Base-by-base conservation (phyloP, 805 yeast genomes). In the Yamadazyma akitaensis region DNA sequence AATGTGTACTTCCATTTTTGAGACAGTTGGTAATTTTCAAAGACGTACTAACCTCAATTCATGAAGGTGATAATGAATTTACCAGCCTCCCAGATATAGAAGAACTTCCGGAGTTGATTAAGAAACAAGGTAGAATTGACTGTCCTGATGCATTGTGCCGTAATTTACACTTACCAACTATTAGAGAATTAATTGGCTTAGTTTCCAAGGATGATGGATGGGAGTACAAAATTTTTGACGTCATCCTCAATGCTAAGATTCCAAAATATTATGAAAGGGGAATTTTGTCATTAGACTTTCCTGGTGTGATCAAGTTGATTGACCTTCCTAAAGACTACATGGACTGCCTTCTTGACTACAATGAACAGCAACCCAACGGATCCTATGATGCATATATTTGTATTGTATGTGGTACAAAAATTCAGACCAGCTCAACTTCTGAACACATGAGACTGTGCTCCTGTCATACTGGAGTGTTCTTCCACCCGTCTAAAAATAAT, bases 261-360 rank as follows among this genome's bases (percentile, higher is more conserved):
- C 66, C 66, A 3, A 60, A 56, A 33, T 55, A 52, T 35, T 34
- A 49, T 17, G 59, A 54, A 25, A 11, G 14, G 7, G 67, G 65
- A 7, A 53, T 61, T 13, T 53, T 65, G 25, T 35, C 57, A 2
- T 46, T 75, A 21, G 82, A 76, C 19, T 80, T 72, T 51, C 84
- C 88, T 5, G 82, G 83, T 11, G 70, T 74, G 6, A 65, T 80
- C 1, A 76, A 75, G 43, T 63, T 84, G 42, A 68, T 79, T 30
- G 75, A 76, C 40, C 59, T 85, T 38, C 85, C 89, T 11, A 50
- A 55, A 12, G 71, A 74, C 50, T 65, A 60, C 46, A 58, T 56
- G 44, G 51, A 56, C 6, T 60, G 73, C 42, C 32, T 60, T 17
- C 43, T 55, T 42, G 65, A 64, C 40, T 53, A 53, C 25, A 51